These are phyloP conservation scores for Hevea brasiliensis DNA, from an alignment of 345 rosid species.

Conservation along the genomic window DNA sequence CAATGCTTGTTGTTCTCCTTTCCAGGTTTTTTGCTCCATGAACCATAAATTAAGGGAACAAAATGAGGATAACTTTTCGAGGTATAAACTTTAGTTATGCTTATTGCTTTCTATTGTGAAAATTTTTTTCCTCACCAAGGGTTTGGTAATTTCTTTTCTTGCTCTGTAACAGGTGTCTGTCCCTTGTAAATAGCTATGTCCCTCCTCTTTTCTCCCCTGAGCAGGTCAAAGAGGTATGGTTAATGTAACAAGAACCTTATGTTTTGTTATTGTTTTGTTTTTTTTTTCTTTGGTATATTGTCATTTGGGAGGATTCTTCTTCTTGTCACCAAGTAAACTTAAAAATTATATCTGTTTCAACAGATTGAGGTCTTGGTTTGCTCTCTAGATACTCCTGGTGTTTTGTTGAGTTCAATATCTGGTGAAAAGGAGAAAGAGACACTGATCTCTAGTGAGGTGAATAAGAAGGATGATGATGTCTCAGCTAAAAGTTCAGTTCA, in stretches of 20 bases:
- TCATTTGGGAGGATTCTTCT: slow-evolving; percentile 7
- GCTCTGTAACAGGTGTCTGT: slow-evolving; percentile 57
- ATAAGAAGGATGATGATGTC: slow-evolving; percentile 33
- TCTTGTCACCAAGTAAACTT: slow-evolving; percentile 24
- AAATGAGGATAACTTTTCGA: slow-evolving; percentile 53
- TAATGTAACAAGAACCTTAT: neutral
- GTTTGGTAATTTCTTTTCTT: slow-evolving; percentile 12
- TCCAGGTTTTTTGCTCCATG: slow-evolving; percentile 73
- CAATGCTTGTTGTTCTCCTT: slow-evolving; percentile 10
- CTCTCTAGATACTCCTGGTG: slow-evolving; percentile 8
- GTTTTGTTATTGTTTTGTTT: slow-evolving; percentile 5
- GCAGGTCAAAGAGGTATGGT: slow-evolving; percentile 67
- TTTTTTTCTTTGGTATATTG: neutral
- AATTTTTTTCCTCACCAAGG: neutral
- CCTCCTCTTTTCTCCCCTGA: slow-evolving; percentile 51
- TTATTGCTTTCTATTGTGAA: slow-evolving; percentile 1
- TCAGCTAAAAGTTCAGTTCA: slow-evolving; percentile 25
- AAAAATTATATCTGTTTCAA: slow-evolving; percentile 21
- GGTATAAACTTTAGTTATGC: slow-evolving; percentile 39
- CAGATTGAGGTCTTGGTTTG: slow-evolving; percentile 63
- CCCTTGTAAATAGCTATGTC: slow-evolving; percentile 45
- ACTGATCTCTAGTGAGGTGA: slow-evolving; percentile 21
- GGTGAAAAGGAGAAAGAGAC: slow-evolving; percentile 38
- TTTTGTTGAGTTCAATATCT: slow-evolving; percentile 18
- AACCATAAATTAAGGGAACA: slow-evolving; percentile 44